Conservation (phyloP, 1,284 basidiomycete species). For the Pseudozyma hubeiensis region DNA sequence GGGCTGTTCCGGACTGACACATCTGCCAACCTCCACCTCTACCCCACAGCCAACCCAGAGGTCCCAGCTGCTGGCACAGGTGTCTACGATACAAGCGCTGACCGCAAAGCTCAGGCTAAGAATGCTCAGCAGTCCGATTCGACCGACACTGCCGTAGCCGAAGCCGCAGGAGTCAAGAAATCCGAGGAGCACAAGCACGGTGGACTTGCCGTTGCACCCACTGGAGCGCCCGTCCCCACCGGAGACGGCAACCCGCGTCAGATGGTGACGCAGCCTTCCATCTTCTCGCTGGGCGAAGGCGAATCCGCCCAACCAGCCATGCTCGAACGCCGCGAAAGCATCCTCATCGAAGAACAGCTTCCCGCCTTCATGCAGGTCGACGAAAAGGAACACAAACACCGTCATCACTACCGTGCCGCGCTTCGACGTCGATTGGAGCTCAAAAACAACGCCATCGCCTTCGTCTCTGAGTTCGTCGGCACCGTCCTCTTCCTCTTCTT, state of each 20-base stretch:
- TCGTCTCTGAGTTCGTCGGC: conserved; percentile 71
- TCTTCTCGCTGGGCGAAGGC: conserved; percentile 27
- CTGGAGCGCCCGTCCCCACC: conserved; percentile 34
- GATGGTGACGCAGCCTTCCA: conserved; percentile 35
- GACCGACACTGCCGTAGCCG: conserved; percentile 16
- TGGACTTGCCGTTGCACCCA: conserved; percentile 32
- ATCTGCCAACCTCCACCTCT: no score
- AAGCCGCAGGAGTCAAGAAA: not conserved
- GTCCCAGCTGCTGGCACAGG: conserved; percentile 35
- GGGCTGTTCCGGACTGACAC: not conserved
- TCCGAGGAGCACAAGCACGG: conserved; percentile 22
- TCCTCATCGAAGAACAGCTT: conserved; percentile 43
- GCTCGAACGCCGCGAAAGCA: conserved; percentile 35
- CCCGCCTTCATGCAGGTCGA: conserved; percentile 49
- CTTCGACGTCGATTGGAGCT: conserved; percentile 36
- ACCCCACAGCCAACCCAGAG: conserved; percentile 30
- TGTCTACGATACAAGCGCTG: conserved; percentile 17
- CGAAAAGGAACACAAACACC: conserved; percentile 46
- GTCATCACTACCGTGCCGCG: conserved; percentile 43
- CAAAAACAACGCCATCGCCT: conserved; percentile 74
- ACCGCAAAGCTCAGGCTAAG: conserved; percentile 1
- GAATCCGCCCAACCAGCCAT: conserved; percentile 8
- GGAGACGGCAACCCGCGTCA: conserved; percentile 24
- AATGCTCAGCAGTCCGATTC: not conserved
- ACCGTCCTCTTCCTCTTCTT: conserved; percentile 69